phyloP scores from a whole-genome alignment of 1,284 basidiomycete species.

The Apiotrichum sp. region DNA sequence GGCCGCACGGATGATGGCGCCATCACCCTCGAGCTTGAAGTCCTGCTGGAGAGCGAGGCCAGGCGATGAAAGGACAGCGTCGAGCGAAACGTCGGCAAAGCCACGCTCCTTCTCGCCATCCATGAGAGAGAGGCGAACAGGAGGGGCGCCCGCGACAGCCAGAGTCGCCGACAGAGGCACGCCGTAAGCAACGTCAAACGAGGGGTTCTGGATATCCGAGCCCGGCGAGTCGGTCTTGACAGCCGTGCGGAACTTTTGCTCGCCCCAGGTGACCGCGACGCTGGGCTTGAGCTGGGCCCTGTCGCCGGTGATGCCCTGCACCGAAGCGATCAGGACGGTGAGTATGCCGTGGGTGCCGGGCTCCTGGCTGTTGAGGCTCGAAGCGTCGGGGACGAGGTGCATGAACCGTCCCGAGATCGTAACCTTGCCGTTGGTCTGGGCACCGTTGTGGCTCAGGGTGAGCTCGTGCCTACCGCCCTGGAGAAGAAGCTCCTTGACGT shows the following conservation, averaged over 20 bases:
- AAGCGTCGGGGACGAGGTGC: constrained; percentile 8
- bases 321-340: constrained; percentile 9
- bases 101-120: constrained; percentile 11
- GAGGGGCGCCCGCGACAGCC: constrained; percentile 2
- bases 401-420: constrained; percentile 6
- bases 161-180: constrained; percentile 6
- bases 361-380: constrained; percentile 7
- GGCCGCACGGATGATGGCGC: constrained; percentile 6
- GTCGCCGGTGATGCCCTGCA: constrained; percentile 4
- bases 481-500: constrained; percentile 9
- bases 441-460: constrained; percentile 1
- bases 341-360: constrained; percentile 9
- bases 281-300: constrained; percentile 11
- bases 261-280: constrained; percentile 13
- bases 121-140: constrained; percentile 7
- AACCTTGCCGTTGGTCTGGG: not conserved
- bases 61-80: constrained; percentile 6
- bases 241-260: constrained; percentile 7
- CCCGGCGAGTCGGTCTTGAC: constrained; percentile 12
- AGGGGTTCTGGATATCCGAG: constrained; percentile 13
- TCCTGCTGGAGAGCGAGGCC: constrained; percentile 3
- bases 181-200: constrained; percentile 7
- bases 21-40: constrained; percentile 3
- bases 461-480: constrained; percentile 2
- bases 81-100: constrained; percentile 5